Evolutionary conservation across 306 rosid genomes (phyloP).

Genomic region (Parietaria judaica): DNA sequence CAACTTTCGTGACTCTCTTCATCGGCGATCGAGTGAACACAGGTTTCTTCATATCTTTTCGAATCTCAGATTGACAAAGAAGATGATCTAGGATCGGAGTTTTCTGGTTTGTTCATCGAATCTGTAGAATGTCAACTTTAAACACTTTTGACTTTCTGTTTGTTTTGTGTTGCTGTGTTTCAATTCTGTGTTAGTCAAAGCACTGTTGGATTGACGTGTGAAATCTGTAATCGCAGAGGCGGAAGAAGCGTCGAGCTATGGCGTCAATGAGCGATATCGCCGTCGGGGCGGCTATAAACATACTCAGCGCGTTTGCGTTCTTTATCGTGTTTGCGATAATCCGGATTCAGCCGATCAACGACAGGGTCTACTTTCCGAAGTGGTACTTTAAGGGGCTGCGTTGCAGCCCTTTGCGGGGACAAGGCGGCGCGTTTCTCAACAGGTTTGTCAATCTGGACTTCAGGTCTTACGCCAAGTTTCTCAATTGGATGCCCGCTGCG

Average conservation of each 20-base stretch:
- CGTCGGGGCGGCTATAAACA: conserved; percentile 80
- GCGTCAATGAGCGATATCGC: conserved; percentile 77
- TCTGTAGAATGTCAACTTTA: too few species aligned
- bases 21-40: too few species aligned
- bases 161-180: too few species aligned
- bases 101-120: too few species aligned
- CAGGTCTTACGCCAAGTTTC: conserved; percentile 58
- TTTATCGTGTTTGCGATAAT: conserved; percentile 72
- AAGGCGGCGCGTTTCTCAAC: conserved; percentile 52
- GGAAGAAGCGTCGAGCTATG: conserved; percentile 29
- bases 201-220: too few species aligned
- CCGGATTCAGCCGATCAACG: conserved; percentile 89
- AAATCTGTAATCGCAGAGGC: too few species aligned
- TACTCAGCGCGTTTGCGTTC: conserved; percentile 68
- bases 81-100: too few species aligned
- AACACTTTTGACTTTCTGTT: too few species aligned
- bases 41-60: too few species aligned
- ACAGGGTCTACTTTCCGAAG: conserved; percentile 95
- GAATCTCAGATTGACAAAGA: too few species aligned
- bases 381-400: conserved; percentile 93
- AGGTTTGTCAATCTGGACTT: conserved; percentile 87
- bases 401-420: conserved; percentile 49
- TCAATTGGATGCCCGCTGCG: conserved; percentile 94
- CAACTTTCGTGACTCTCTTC: too few species aligned
- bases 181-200: too few species aligned